These are phyloP conservation scores for Pycnococcus provasolii DNA, from an alignment of 139 green algal species.

Conservation along the genomic window DNA sequence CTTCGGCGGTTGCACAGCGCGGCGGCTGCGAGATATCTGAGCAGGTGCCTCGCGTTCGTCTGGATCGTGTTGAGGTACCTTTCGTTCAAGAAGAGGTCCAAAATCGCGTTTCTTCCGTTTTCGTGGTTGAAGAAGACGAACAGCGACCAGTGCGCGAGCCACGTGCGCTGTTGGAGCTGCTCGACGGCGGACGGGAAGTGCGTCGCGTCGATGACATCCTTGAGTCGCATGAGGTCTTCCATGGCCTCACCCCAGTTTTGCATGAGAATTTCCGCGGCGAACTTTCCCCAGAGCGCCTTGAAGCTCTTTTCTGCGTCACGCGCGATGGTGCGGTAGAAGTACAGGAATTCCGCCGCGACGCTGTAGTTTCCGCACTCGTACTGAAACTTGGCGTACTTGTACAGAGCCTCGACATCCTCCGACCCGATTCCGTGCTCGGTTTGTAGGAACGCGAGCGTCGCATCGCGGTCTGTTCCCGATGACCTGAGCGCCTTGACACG, in stretches of 20 bases:
- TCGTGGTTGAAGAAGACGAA: conserved; percentile 99
- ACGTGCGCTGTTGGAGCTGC: conserved; percentile 92
- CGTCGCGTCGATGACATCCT: conserved; percentile 79
- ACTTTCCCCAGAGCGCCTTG: conserved; percentile 87
- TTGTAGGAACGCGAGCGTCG: too few species aligned
- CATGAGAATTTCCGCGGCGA: conserved; percentile 86
- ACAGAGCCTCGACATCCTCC: conserved; percentile 92
- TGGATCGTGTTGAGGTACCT: conserved; percentile 68
- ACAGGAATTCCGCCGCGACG: conserved; percentile 71
- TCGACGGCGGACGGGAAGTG: conserved; percentile 44
- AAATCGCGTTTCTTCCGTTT: conserved; percentile 79
- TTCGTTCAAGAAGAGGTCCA: conserved; percentile 93
- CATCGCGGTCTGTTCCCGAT: too few species aligned
- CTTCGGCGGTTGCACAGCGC: conserved; percentile 80
- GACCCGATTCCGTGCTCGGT: conserved; percentile 46
- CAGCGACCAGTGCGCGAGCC: conserved; percentile 95
- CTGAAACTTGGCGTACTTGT: conserved; percentile 94
- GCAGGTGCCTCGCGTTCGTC: conserved; percentile 78
- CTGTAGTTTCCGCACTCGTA: conserved; percentile 98
- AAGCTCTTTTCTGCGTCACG: conserved; percentile 67
- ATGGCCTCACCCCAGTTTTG: conserved; percentile 70
- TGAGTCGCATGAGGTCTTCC: conserved; percentile 84
- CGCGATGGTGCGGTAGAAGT: conserved; percentile 81
- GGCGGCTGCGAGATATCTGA: conserved; percentile 82
- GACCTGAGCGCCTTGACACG: conserved; percentile 68